phyloP scores from a whole-genome alignment of 768 basidiomycete genomes.

The Pleurotus salmoneostramineus region DNA sequence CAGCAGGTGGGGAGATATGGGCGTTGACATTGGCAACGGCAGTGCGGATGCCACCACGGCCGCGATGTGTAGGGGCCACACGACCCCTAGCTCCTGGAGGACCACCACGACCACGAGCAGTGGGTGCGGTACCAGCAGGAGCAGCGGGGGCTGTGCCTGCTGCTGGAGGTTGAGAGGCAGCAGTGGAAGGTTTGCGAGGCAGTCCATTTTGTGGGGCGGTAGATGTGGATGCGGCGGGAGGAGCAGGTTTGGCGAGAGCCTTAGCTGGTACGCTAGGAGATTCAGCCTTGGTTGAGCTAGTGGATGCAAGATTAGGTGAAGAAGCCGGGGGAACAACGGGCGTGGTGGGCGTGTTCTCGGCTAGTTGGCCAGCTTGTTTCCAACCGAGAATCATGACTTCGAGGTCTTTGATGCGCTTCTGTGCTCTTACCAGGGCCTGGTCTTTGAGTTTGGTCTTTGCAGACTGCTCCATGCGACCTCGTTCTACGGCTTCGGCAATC shows the following conservation, averaged over 20 bases:
- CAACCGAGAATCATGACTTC: constrained; percentile 60
- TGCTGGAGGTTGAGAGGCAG: neutral
- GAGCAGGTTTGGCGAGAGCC: constrained; percentile 12
- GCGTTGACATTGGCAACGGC: constrained; percentile 28
- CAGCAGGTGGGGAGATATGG: constrained; percentile 28
- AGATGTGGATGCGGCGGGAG: constrained; percentile 12
- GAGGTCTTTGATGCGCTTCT: constrained; percentile 62
- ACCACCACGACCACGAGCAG: constrained; percentile 9
- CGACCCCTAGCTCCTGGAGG: neutral
- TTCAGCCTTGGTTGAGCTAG: constrained; percentile 23
- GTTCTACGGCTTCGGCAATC: constrained; percentile 61
- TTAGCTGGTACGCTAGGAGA: constrained; percentile 13
- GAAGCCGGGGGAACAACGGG: constrained; percentile 21
- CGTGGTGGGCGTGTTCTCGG: constrained; percentile 23
- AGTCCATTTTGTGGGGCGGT: neutral
- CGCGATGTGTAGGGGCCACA: neutral
- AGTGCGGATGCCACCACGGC: constrained; percentile 18
- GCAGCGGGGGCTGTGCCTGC: neutral
- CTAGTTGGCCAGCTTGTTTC: constrained; percentile 46
- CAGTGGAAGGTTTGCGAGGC: constrained; percentile 16
- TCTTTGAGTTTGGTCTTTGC: constrained; percentile 71
- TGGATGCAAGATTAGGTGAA: constrained; percentile 15
- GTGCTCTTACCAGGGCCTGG: constrained; percentile 55
- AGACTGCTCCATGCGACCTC: constrained; percentile 60
- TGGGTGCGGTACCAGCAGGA: constrained; percentile 7